Evolutionary conservation across 2,329 filamentous ascomycete species (phyloP), one percentile per base, ranked within the genome.

Genomic region (Colletotrichum zoysiae): DNA sequence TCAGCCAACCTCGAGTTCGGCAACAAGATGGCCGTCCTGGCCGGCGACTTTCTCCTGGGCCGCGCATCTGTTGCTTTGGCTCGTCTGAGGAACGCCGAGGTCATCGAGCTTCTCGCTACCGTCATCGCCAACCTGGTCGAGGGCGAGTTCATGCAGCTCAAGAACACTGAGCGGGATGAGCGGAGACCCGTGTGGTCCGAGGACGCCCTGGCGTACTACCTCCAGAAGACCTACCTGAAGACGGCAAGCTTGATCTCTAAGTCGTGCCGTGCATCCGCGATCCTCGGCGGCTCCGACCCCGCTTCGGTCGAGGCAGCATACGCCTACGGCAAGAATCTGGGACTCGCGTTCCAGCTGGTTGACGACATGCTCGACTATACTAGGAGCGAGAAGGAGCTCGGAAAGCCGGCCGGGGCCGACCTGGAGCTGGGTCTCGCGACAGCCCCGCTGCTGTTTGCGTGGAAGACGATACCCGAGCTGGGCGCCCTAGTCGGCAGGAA

Each of bases 321-420:
- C 79, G 83, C 88, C 20, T 99, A 98, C 78, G 96, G 96, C 64
- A 94, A 94, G 82, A 98, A 99, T 77, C 82, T 99, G 58, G 96
- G 96, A 1, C 84, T 99, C 66, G 96, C 96, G 1, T 99, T 99
- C 84, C 96, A 99, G 86, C 88, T 99, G 12, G 95, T 99, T 20
- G 96, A 99, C 80, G 96, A 99, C 80, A 93, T 99, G 92, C 87
- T 99, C 77, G 96, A 99, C 82, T 99, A 98, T 81, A 98, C 96
- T 0, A 89, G 94, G 73, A 94, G 89, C 66, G 94, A 91, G 53
- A 88, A 89, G 71, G 95, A 98, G 80, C 85, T 99, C 53, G 96
- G 96, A 33, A 99, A 99, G 84, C 96, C 96, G 2, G 94, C 95
- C 6, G 96, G 95, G 51, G 96, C 96, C 40, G 96, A 99, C 82